Evolutionary conservation across 2,329 filamentous ascomycete species (phyloP), one percentile per base, ranked within the genome.

Genomic region (Penicillium sp.): DNA sequence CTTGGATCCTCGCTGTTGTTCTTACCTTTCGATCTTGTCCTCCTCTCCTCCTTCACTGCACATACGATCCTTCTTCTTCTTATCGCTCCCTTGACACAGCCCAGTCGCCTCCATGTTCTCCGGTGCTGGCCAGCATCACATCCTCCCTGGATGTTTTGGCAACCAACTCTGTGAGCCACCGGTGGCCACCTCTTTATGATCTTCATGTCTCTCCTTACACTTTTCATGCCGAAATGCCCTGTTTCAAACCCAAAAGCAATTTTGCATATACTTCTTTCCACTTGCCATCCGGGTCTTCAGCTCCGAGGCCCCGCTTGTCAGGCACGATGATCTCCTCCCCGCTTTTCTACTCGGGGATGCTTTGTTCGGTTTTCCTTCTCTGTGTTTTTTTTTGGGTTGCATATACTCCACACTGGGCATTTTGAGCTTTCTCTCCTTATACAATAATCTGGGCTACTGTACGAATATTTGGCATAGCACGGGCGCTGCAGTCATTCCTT

Each of bases 401-500:
- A 62, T 64, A 6, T 51, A 47, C 49, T 48, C 46, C 42, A 49
- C 51, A 39, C 53, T 38, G 57, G 62, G 62, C 64, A 66, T 66
- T 63, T 53, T 54, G 55, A 57, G 55, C 49, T 63, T 58, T 44
- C 64, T 58, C 58, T 66, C 63, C 61, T 62, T 47, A 45, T 33
- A 45, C 35, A 49, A 43, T 48, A 44, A 52, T 47, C 54, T 60
- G 57, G 60, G 61, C 57, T 59, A 53, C 51, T 67, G 65, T 67
- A 67, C 51, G 57, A 65, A 48, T 60, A 67, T 50, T 53, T 61
- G 53, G 64, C 64, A 67, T 67, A 62, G 62, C 59, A 62, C 57
- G 59, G 57, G 57, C 56, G 64, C 62, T 65, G 64, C 65, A 59
- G 61, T 66, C 65, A 57, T 65, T 67, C 65, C 64, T 66, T 65